Base-by-base conservation (phyloP, 768 basidiomycete genomes). In the Suillus alpinus region DNA sequence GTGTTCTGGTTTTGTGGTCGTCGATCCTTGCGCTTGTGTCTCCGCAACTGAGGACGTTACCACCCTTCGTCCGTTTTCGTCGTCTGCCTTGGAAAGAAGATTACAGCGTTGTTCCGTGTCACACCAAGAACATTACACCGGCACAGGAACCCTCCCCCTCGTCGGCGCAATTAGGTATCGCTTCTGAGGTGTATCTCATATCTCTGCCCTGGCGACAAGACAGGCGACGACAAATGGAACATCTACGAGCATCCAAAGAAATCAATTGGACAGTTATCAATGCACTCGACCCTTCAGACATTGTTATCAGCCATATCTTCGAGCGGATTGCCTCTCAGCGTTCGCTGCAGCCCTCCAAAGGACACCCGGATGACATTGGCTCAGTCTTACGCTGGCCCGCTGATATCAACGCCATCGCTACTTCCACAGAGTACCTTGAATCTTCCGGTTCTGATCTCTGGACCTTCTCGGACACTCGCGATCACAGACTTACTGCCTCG, bases 131-230 rank as follows among this genome's bases (percentile, higher is more conserved):
- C 20, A 16, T 10, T 16, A 23, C 34, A 20, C 7, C 13, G n/a
- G 12, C 3, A 4, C 8, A 6, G n/a, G 12, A 3, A 4, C 14
- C 13, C 7, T 20, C 20, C 8, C 14, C 20, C 14, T 14, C 7
- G 23, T 53, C 34, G 13, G 20, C 4, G 6, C 65, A 59, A 12
- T 73, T 84, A 6, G 78, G 77, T 36, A 66, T 81, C 34, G 74
- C 80, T 16, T 72, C 76, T 5, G 66, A 75, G 9, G 77, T 84
- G 56, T 86, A 82, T 63, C 83, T 91, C 1, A 66, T 91, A 44
- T 87, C 86, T 29, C 83, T 90, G 32, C 80, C 83, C 9, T 73
- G 68, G 31, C 81, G 89, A 34, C 65, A 65, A 18, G 87, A 88
- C 62, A 77, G 89, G 29, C 81, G 83, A 14, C 62, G 68, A 20